Evolutionary conservation across 2,329 filamentous ascomycete genomes (phyloP).

Genomic region (Cercospora sp.): DNA sequence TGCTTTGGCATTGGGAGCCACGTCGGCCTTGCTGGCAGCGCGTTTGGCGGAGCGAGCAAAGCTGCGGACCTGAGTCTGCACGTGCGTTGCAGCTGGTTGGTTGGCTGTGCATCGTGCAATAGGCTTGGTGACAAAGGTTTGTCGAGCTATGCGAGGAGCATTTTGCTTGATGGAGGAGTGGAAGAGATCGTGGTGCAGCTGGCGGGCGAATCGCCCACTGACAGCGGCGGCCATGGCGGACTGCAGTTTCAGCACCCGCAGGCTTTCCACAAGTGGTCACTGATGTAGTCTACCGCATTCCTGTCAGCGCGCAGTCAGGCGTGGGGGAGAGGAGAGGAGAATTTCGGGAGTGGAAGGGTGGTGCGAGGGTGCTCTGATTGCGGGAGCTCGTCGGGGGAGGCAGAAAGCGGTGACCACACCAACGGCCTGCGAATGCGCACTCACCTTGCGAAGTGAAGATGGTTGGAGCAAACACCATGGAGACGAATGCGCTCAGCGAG

Average conservation of each 20-base stretch:
- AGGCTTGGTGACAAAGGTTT: conserved; percentile 34
- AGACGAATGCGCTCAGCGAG: conserved; percentile 15
- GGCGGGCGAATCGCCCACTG: conserved; percentile 37
- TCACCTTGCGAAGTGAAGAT: conserved; percentile 56
- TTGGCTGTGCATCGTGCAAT: conserved; percentile 22
- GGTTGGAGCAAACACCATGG: conserved; percentile 53
- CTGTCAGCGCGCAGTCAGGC: conserved; percentile 3
- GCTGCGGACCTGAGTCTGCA: conserved; percentile 28
- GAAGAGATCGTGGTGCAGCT: conserved; percentile 35
- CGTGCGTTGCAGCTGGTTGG: conserved; percentile 18
- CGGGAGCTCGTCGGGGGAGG: conserved; percentile 3
- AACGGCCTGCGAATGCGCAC: neutral
- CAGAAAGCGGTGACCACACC: conserved; percentile 7
- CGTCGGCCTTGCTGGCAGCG: conserved; percentile 53
- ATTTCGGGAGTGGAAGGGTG: neutral
- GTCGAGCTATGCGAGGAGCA: conserved; percentile 30
- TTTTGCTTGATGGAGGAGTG: conserved; percentile 29
- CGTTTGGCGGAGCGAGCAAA: conserved; percentile 33
- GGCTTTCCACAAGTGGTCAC: conserved; percentile 69
- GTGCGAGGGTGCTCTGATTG: neutral
- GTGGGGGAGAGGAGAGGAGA: neutral
- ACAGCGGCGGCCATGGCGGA: conserved; percentile 35
- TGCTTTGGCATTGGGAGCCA: conserved; percentile 78
- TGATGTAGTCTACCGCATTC: conserved; percentile 59
- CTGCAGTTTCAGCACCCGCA: conserved; percentile 54